Base-by-base conservation (phyloP, 2,329 filamentous ascomycete genomes). In the Microdochium nivale region DNA sequence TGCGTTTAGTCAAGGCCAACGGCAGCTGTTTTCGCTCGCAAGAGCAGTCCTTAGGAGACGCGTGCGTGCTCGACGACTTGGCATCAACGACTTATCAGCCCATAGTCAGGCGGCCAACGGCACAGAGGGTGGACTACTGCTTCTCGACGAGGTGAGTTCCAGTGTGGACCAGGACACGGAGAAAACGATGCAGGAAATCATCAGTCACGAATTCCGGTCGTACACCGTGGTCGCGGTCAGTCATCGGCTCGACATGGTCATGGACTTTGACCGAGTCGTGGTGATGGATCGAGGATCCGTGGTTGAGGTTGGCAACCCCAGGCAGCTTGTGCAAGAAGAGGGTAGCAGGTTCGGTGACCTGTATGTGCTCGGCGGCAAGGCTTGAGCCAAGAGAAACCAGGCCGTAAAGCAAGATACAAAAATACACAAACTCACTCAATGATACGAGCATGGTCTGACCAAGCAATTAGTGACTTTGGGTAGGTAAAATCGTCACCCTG, bases 1-100 rank as follows among this genome's bases (percentile, higher is more conserved):
- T 14, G 69, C 70, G 52, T 60, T 78, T 3, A 75, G 71, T n/a
- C 72, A 74, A 53, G 80, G 79, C 1, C 79, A 83, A 59, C 47
- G 54, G 19, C 61, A 66, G 50, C 58, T 65, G 11, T 58, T 65
- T 46, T 59, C 58, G 5, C 60, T 63, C 1, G 56, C 53, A 1
- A 59, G 63, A 7, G 61, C 62, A 2, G 51, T 65, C 2, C 54
- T 67, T 8, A 52, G 64, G 25, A 55, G 62, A 25, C 57, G 60
- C 1, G 33, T 62, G 3, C 58, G 60, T 8, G 55, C 58, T 11
- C 54, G 57, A 4, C 56, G 54, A 24, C 55, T 61, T 2, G 55
- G 61, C 2, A 43, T 57, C 24, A 21, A 24, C 13, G 40, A 44
- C 21, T 44, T 44, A 13, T 44, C 40, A 3, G 40, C 21, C 5